Evolutionary conservation across 805 yeast species (phyloP), one percentile per base, ranked within the genome.

Genomic region (Lachancea fermentati): DNA sequence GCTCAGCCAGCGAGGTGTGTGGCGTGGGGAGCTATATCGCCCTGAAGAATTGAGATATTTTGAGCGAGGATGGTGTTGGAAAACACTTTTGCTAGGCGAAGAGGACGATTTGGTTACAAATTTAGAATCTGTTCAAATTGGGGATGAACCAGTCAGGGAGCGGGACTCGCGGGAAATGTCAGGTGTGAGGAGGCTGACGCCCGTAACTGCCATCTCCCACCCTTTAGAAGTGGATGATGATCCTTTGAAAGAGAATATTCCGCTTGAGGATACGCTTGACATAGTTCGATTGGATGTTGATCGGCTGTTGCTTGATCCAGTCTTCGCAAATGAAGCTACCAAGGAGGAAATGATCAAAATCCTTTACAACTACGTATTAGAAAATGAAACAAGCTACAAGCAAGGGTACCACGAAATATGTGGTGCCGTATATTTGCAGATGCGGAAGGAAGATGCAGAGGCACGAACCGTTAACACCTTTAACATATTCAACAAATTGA

Each of bases 391-490:
- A 14, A 47, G 36, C 32, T 60, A 60, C 44, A 57, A 50, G 37
- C 65, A 60, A 39, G 65, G 65, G 1, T 58, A 49, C 39, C 65
- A 60, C 38, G 65, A 60, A 39, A 32, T 60, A 8, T 46, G 60
- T 16, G 60, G 58, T 8, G 38, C 54, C 26, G 47, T 59, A 6
- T 60, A 51, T 36, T 28, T 58, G 36, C 60, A 58, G 35, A 37
- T 33, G 41, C 28, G 32, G 37, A 24, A 19, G 25, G 28, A 35
- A 24, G 37, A 36, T 25, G 26, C 30, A 14, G 42, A 24, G 24
- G 26, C 28, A 14, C 36, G 33, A 24, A 43, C 45, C 42, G 43
- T 43, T 5, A 46, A 53, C 29, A 47, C 49, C 3, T 45, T 58
- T 18, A 36, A 44, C 22, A 55, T 55, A 2, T 60, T 53, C 36